These are phyloP conservation scores for Chaetomium olivaceum DNA, from an alignment of 2,329 filamentous ascomycete genomes.

Conservation along the genomic window DNA sequence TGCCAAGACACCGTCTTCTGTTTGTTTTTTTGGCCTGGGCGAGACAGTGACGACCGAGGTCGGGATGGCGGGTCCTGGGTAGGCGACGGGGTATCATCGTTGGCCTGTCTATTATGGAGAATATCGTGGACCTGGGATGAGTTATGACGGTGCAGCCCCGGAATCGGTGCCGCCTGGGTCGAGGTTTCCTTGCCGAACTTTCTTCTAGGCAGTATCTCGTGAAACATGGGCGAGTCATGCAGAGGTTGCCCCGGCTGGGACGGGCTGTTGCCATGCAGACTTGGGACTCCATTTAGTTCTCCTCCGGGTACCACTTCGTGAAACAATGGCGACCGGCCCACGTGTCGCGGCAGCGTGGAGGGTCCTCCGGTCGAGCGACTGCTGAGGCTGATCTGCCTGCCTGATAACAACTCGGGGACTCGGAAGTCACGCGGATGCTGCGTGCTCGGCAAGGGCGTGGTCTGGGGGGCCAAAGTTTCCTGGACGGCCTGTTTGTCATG, in stretches of 20 bases:
- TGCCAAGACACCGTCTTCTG: slow-evolving; percentile 10
- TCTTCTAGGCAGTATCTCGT: background rate
- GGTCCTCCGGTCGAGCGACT: background rate
- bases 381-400: background rate
- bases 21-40: background rate
- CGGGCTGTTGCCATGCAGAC: no score
- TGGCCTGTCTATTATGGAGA: background rate
- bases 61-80: background rate
- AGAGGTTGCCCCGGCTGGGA: background rate
- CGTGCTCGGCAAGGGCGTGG: background rate
- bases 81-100: background rate
- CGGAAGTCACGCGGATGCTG: background rate
- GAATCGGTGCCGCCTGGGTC: background rate
- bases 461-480: background rate
- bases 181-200: background rate
- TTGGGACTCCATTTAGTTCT: background rate
- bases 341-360: background rate
- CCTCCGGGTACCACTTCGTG: background rate
- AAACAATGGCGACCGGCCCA: background rate
- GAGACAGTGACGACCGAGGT: slow-evolving; percentile 6
- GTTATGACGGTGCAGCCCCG: background rate
- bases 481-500: background rate
- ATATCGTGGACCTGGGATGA: background rate
- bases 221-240: background rate
- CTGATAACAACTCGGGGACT: background rate